phyloP scores from a whole-genome alignment of 108 stramenopile genomes.

The Mayamaea pseudoterrestris region DNA sequence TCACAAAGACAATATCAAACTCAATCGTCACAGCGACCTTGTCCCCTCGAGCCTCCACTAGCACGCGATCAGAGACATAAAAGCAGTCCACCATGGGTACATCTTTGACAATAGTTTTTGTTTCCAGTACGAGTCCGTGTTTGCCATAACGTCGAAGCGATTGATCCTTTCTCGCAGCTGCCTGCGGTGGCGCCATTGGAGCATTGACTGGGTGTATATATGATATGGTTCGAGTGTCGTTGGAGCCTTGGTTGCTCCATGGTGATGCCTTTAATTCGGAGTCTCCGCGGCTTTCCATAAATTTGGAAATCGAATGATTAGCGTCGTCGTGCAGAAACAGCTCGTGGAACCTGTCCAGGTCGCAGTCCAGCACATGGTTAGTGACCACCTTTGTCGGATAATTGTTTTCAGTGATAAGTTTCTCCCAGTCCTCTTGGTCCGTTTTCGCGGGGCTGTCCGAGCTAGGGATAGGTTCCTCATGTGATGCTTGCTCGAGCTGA shows the following conservation, averaged over 20 bases:
- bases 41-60: slow-evolving; percentile 25
- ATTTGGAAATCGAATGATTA: slow-evolving; percentile 25
- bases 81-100: slow-evolving; percentile 86
- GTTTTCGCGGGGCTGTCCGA: too few relatives aligned
- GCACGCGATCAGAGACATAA: slow-evolving; percentile 56
- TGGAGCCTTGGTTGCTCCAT: slow-evolving; percentile 22
- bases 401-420: slow-evolving; percentile 1
- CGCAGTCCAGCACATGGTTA: slow-evolving; percentile 17
- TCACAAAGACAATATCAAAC: slow-evolving; percentile 64
- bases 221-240: slow-evolving; percentile 34
- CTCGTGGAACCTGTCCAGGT: slow-evolving; percentile 37
- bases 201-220: slow-evolving; percentile 73
- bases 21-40: slow-evolving; percentile 20
- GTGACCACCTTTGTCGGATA: slow-evolving; percentile 12
- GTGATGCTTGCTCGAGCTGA: too few relatives aligned
- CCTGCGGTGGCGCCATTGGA: slow-evolving; percentile 76
- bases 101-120: slow-evolving; percentile 55
- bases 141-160: slow-evolving; percentile 30
- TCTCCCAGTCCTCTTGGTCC: slow-evolving; percentile 14
- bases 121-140: slow-evolving; percentile 52
- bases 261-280: slow-evolving; percentile 25
- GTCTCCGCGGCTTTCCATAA: slow-evolving; percentile 43
- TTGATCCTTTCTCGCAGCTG: slow-evolving; percentile 63
- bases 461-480: too few relatives aligned
- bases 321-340: slow-evolving; percentile 47